Base-by-base conservation (phyloP, 2,329 filamentous ascomycete species). In the Phialophora verrucosa region DNA sequence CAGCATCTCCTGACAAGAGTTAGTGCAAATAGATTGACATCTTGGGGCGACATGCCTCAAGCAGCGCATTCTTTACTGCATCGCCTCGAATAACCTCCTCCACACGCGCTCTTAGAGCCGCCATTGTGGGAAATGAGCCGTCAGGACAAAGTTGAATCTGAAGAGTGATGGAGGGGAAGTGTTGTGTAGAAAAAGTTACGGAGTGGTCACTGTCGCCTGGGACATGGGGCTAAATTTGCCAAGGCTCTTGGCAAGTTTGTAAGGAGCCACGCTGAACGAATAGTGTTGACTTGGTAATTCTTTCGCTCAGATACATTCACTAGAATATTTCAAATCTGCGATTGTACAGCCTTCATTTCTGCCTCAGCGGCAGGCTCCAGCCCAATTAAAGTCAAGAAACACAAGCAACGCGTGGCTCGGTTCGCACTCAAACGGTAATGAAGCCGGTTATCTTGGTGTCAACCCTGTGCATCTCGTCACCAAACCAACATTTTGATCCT, bases 401-500 rank as follows among this genome's bases (percentile, higher is more conserved):
- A 25, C 10, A 29, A 53, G 32, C 49, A 12, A 27, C 10, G 27
- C 27, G 8, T 31, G 29, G 20, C 12, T 20, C 51, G 11, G 8
- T 14, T 27, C 8, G 10, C n/a, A 4, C 27, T 55, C 53, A 64
- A 35, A 64, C 61, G n/a, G 23, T 64, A 7, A 67, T 44, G 27
- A 35, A 49, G 4, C 49, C 47, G 11, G 47, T 27, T 42, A 73
- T 66, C 23, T 63, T 72, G 14, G 67, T 70, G 50, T 74, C 73
- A 61, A 75, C 70, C 11, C 51, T 67, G 66, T 76, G 75, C 44
- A 69, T 70, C n/a, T 69, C 64, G 42, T 61, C 58, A 4, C 69
- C 63, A 42, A 75, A 76, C 44, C 66, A 71, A 57, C 75, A 76
- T 49, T 63, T 70, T 3, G n/a, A 53, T 17, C 64, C 61, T 54